These are phyloP conservation scores for Monilinia laxa DNA, from an alignment of 2,329 filamentous ascomycete genomes.

Conservation along the genomic window DNA sequence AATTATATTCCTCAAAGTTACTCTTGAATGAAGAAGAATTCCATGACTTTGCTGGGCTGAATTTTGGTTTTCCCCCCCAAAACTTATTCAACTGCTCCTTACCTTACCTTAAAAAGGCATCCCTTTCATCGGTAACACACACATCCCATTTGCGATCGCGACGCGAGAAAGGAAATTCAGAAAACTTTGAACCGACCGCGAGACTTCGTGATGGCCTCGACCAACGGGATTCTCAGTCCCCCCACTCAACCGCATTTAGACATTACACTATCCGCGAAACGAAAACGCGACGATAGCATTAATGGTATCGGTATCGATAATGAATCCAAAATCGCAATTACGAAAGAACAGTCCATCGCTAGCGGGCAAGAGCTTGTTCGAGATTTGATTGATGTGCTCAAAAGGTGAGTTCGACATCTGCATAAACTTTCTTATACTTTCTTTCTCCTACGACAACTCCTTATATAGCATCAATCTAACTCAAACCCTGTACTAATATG, in stretches of 20 bases:
- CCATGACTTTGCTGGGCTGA: constrained; percentile 15
- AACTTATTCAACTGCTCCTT: constrained; percentile 8
- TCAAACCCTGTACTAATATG: constrained; percentile 25
- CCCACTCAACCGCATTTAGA: constrained; percentile 35
- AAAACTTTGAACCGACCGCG: constrained; percentile 22
- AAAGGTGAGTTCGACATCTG: constrained; percentile 42
- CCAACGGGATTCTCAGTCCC: constrained; percentile 47
- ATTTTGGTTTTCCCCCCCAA: constrained; percentile 10
- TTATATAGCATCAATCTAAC: constrained; percentile 19
- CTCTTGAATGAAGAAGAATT: constrained; percentile 21
- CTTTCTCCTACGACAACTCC: constrained; percentile 14
- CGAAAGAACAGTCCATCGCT: constrained; percentile 33
- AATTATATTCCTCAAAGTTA: neutral
- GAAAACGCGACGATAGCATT: constrained; percentile 57
- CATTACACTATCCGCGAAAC: constrained; percentile 49
- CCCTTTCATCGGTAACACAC: constrained; percentile 23
- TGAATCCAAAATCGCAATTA: constrained; percentile 30
- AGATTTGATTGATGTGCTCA: constrained; percentile 47
- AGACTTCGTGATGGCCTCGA: constrained; percentile 37
- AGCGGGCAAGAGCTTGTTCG: constrained; percentile 43
- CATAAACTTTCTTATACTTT: neutral
- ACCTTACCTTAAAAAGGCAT: constrained; percentile 4
- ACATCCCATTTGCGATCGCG: constrained; percentile 27
- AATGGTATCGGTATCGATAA: constrained; percentile 30
- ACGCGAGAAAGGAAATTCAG: constrained; percentile 27